Evolutionary conservation across 306 rosid species (phyloP).

Genomic region (Arachis stenosperma): DNA sequence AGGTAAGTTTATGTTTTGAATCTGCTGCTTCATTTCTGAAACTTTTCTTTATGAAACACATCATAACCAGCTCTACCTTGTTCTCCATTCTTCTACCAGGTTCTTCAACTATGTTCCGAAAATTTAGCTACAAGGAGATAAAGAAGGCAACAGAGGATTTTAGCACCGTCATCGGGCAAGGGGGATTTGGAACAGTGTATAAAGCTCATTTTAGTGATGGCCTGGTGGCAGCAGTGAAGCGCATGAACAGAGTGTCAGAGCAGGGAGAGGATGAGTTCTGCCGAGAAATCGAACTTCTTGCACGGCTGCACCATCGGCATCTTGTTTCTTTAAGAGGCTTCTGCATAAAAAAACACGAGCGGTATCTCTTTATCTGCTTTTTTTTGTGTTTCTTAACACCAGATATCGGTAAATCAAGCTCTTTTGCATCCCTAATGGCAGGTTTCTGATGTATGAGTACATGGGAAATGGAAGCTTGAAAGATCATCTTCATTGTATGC

Average conservation of each 20-base stretch:
- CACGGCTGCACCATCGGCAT: conserved; percentile 94
- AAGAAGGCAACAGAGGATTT: conserved; percentile 87
- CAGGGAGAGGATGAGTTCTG: conserved; percentile 93
- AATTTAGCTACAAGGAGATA: conserved; percentile 87
- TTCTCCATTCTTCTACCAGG: conserved; percentile 49
- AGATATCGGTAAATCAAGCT: conserved; percentile 35
- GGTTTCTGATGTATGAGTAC: conserved; percentile 93
- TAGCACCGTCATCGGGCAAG: conserved; percentile 80
- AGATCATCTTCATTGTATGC: conserved; percentile 97
- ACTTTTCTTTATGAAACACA: conserved; percentile 32
- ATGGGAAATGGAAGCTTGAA: conserved; percentile 99
- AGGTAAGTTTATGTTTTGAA: conserved; percentile 53
- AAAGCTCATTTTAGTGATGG: conserved; percentile 84
- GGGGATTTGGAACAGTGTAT: conserved; percentile 97
- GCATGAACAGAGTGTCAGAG: conserved; percentile 80
- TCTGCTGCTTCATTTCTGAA: background rate
- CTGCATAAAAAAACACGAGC: conserved; percentile 73
- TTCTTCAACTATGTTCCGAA: conserved; percentile 71
- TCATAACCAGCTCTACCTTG: conserved; percentile 14
- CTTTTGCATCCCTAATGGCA: conserved; percentile 51
- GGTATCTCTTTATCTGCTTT: conserved; percentile 53
- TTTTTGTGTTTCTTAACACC: conserved; percentile 37
- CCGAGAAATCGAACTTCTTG: conserved; percentile 90
- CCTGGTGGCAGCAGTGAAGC: conserved; percentile 77
- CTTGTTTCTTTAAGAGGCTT: conserved; percentile 91